A percentile compares a stretch with the other conserved stretches of the same genome.
These are phyloP conservation scores for Pseudocercospora musae DNA, from an alignment of 2,329 filamentous ascomycete species.

Conservation along the genomic window DNA sequence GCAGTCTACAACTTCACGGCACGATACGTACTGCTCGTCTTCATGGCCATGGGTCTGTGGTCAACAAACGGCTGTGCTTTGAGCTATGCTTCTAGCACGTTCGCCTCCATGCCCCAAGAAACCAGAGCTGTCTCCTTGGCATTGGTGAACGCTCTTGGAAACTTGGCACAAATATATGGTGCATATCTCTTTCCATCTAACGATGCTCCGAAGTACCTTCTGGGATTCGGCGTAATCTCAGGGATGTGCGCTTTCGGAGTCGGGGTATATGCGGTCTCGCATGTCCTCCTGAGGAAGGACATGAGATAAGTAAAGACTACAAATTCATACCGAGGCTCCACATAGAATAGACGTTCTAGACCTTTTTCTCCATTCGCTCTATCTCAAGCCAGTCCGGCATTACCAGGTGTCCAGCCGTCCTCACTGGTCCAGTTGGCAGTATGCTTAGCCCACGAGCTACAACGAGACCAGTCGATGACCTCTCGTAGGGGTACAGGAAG, in stretches of 20 bases:
- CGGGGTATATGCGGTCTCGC: slow-evolving; percentile 24
- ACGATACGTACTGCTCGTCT: slow-evolving; percentile 53
- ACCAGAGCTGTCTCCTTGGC: slow-evolving; percentile 32
- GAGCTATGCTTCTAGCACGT: slow-evolving; percentile 52
- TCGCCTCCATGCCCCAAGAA: slow-evolving; percentile 44
- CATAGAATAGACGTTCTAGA: background rate
- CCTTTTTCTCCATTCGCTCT: background rate
- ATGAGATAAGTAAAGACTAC: background rate
- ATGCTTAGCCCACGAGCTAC: background rate
- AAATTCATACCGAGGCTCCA: background rate
- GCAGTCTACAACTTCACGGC: slow-evolving; percentile 51
- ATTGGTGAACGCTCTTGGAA: slow-evolving; percentile 34
- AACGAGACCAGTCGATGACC: background rate
- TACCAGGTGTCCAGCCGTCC: background rate
- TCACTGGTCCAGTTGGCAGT: background rate
- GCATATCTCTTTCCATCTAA: slow-evolving; percentile 36
- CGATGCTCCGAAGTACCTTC: slow-evolving; percentile 35
- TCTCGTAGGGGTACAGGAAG: background rate
- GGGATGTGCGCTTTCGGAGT: slow-evolving; percentile 40
- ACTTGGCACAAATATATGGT: slow-evolving; percentile 36
- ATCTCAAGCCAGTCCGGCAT: background rate
- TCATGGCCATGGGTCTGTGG: slow-evolving; percentile 57
- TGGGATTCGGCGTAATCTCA: slow-evolving; percentile 42
- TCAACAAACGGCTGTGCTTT: slow-evolving; percentile 52
- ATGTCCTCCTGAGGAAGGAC: slow-evolving; percentile 19